Base-by-base conservation (phyloP, 2,329 filamentous ascomycete genomes). In the Magnaporthales sp. region DNA sequence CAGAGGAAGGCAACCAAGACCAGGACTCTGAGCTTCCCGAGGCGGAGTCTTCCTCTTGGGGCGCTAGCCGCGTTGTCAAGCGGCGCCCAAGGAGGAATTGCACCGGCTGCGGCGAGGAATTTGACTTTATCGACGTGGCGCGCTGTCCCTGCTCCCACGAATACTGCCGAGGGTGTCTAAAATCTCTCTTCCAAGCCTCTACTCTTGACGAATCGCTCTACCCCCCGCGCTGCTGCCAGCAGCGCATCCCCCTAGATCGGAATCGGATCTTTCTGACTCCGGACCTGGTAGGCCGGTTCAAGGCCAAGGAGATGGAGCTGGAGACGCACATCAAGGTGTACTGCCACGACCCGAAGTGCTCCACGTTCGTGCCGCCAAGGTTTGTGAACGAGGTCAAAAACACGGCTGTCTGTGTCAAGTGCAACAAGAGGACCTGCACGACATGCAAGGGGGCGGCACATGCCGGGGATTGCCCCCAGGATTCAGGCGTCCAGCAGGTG, bases 391-490 rank as follows among this genome's bases (percentile, higher is more conserved):
- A 78, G 0, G 56, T 77, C 0, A 58, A 58, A 58, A 58, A 58
- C 7, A 58, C 54, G 54, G 84, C 75, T 0, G 74, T 67, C 0
- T 88, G 85, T 61, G 66, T 69, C 0, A 26, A 69, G 0, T 89
- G 86, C 68, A 1, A 51, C 0, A 67, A 56, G 0, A 70, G 62
- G 0, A 89, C 85, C 0, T 89, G 86, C 69, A 73, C 69, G 0
- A 72, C 73, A 0, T 89, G 86, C 77, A 88, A 87, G 70, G 71
- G 67, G 0, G 66, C 67, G 1, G 70, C 72, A 0, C 86, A 89
- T 67, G n/a, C 54, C 0, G 79, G 77, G 0, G 80, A 84, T 26
- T 88, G 84, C 68, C 80, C 81, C 0, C 63, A 79, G 0, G 83
- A 87, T 63, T 67, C 70, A 0, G 71, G 71, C 0, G 68, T 80